Evolutionary conservation across 345 rosid species (phyloP).

Genomic region (Geranium brycei): DNA sequence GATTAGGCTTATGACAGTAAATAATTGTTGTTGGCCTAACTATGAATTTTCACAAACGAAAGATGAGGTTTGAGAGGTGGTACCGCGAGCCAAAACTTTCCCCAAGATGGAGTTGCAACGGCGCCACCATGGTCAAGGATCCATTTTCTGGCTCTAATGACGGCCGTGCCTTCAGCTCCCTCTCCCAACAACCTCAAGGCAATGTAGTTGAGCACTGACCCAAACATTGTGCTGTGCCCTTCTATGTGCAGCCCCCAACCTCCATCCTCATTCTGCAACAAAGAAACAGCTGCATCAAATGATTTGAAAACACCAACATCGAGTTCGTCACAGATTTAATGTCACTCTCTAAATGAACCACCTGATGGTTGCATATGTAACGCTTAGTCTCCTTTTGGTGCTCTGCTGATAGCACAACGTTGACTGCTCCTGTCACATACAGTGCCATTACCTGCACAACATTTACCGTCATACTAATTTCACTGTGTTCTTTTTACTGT

Average conservation of each 20-base stretch:
- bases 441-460: slow-evolving; percentile 42
- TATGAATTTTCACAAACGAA: too few species aligned
- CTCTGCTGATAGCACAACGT: slow-evolving; percentile 29
- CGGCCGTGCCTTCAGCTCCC: slow-evolving; percentile 30
- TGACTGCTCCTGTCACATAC: slow-evolving; percentile 32
- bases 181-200: slow-evolving; percentile 41
- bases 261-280: slow-evolving; percentile 35
- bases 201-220: slow-evolving; percentile 33
- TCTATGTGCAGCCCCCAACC: slow-evolving; percentile 51
- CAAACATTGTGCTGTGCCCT: slow-evolving; percentile 45
- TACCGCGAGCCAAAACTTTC: slow-evolving; percentile 48
- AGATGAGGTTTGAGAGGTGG: too few species aligned
- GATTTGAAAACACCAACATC: too few species aligned
- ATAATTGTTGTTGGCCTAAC: too few species aligned
- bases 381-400: slow-evolving; percentile 48
- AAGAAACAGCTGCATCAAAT: neutral
- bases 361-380: slow-evolving; percentile 57
- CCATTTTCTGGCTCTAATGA: slow-evolving; percentile 34
- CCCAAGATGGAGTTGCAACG: slow-evolving; percentile 40
- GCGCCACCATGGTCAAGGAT: slow-evolving; percentile 35
- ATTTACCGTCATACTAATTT: too few species aligned
- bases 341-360: neutral
- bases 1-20: too few species aligned
- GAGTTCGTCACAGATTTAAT: neutral
- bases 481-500: too few species aligned